phyloP scores from a whole-genome alignment of 2,329 filamentous ascomycete species.

The Cladosporium halotolerans region DNA sequence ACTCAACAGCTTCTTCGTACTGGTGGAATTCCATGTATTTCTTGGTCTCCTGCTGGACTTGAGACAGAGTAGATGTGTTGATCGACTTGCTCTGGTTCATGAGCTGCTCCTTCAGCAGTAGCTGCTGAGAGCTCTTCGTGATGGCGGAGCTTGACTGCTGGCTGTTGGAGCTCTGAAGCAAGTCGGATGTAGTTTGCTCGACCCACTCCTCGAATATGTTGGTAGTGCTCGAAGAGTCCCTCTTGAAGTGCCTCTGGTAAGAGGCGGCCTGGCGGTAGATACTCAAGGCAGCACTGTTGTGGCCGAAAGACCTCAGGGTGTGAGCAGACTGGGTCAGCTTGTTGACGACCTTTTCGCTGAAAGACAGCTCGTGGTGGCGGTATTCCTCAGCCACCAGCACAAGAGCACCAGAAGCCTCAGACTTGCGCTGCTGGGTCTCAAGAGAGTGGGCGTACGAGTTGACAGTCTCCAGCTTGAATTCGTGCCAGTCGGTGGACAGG shows the following conservation, averaged over 20 bases:
- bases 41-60: constrained; percentile 35
- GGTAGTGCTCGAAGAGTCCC: constrained; percentile 26
- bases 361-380: constrained; percentile 34
- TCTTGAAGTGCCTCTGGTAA: constrained; percentile 33
- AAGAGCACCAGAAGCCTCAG: constrained; percentile 42
- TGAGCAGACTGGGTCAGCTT: constrained; percentile 37
- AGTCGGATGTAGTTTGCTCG: too few species aligned
- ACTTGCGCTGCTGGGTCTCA: constrained; percentile 38
- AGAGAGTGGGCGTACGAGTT: constrained; percentile 44
- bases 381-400: constrained; percentile 46
- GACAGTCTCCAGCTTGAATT: constrained; percentile 42
- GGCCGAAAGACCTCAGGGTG: constrained; percentile 42
- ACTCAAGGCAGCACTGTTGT: constrained; percentile 40
- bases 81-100: constrained; percentile 33
- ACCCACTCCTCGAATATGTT: constrained; percentile 39
- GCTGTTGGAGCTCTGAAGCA: too few species aligned
- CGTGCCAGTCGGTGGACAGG: constrained; percentile 41
- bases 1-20: constrained; percentile 41
- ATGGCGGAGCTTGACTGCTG: too few species aligned
- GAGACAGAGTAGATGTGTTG: constrained; percentile 36
- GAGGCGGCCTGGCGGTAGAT: constrained; percentile 38
- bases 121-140: constrained; percentile 39
- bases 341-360: constrained; percentile 21
- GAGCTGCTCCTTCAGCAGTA: constrained; percentile 39
- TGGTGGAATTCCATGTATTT: constrained; percentile 43